Percentiles rank a stretch among this genome's conserved stretches.
Evolutionary conservation across 805 yeast genomes (phyloP).

Genomic region (Kluyveromyces siamensis): DNA sequence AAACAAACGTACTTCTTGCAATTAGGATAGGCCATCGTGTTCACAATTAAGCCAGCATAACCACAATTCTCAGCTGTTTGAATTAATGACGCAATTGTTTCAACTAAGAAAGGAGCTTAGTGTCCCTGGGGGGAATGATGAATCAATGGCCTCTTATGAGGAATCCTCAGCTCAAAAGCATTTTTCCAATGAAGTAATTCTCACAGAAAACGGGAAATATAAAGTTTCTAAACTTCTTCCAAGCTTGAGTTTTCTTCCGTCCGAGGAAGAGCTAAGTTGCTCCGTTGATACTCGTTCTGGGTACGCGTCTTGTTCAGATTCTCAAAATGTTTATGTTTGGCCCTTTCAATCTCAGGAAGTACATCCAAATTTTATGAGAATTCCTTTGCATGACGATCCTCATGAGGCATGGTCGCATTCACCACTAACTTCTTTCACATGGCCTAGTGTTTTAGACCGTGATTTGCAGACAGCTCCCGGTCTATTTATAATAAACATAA

Average conservation of each 20-base stretch:
- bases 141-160: constrained; percentile 10
- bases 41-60: too few relatives aligned
- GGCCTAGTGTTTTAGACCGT: constrained; percentile 24
- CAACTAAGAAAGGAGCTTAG: constrained; percentile 26
- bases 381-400: constrained; percentile 21
- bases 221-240: constrained; percentile 17
- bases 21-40: neutral
- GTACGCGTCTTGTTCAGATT: constrained; percentile 42
- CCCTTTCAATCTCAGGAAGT: constrained; percentile 52
- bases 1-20: too few relatives aligned
- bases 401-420: constrained; percentile 9
- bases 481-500: constrained; percentile 51
- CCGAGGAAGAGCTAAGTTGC: constrained; percentile 27
- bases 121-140: constrained; percentile 22
- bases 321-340: constrained; percentile 58
- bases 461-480: constrained; percentile 35
- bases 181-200: constrained; percentile 8
- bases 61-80: too few relatives aligned
- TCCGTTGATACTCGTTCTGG: constrained; percentile 39
- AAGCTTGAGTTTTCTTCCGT: constrained; percentile 10
- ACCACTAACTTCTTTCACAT: constrained; percentile 22
- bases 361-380: constrained; percentile 33
- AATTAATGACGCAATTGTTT: constrained; percentile 12
- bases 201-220: constrained; percentile 27
- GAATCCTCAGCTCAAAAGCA: constrained; percentile 1